phyloP scores from a whole-genome alignment of 2,329 filamentous ascomycete species.

The Cephalotrichum gorgonifer region DNA sequence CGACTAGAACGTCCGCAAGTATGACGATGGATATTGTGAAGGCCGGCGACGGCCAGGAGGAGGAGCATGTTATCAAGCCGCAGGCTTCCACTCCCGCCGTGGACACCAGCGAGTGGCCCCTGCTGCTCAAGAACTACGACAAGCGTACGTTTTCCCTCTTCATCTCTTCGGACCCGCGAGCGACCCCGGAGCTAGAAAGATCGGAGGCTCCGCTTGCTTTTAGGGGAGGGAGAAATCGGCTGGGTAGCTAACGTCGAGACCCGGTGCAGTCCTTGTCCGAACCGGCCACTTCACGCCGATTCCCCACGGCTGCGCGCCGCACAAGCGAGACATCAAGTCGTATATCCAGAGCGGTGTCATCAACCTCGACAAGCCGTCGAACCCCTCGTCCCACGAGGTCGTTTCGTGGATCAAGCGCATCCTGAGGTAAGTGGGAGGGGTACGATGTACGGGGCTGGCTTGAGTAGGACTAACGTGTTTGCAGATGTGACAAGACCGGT shows the following conservation, averaged over 20 bases:
- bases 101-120: constrained; percentile 83
- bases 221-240: background rate
- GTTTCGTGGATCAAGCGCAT: constrained; percentile 99
- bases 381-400: constrained; percentile 96
- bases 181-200: background rate
- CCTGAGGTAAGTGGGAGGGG: constrained; percentile 47
- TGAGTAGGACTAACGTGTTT: constrained; percentile 3
- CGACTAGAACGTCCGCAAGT: constrained; percentile 1
- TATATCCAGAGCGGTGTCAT: constrained; percentile 97
- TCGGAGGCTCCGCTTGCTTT: too few species aligned
- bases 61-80: constrained; percentile 85
- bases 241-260: background rate
- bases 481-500: constrained; percentile 73
- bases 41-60: constrained; percentile 50
- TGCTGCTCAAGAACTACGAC: constrained; percentile 93
- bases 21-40: constrained; percentile 39
- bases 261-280: constrained; percentile 67
- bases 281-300: constrained; percentile 97
- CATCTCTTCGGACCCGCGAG: background rate
- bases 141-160: constrained; percentile 51
- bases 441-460: background rate
- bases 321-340: constrained; percentile 91
- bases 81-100: constrained; percentile 68
- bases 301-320: constrained; percentile 79
- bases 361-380: constrained; percentile 79